Percentiles rank a stretch among this genome's conserved stretches.
Conservation (phyloP, 2,329 filamentous ascomycete species). For the Bipolaris victoriae region DNA sequence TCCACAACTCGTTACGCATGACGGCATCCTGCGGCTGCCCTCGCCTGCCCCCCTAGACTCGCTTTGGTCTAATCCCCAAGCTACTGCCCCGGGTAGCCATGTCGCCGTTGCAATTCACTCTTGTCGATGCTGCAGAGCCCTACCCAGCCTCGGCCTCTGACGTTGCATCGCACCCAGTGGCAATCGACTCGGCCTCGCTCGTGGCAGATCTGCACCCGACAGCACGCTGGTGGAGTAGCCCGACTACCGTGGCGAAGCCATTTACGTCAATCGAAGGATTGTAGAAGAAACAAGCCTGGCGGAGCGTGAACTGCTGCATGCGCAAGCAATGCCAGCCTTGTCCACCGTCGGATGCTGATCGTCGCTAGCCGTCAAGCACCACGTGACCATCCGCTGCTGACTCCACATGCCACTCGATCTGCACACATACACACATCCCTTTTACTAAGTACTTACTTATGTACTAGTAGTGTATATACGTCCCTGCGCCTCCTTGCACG, state of each 20-base stretch:
- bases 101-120: conserved; percentile 9
- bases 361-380: conserved; percentile 8
- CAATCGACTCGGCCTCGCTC: conserved; percentile 23
- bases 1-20: conserved; percentile 32
- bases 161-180: conserved; percentile 17
- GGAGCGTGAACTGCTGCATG: conserved; percentile 5
- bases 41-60: conserved; percentile 12
- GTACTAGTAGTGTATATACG: too few species aligned
- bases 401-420: conserved; percentile 8
- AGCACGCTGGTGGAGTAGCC: conserved; percentile 6
- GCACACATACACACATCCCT: background rate
- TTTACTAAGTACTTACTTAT: too few species aligned
- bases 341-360: conserved; percentile 3
- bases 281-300: conserved; percentile 17
- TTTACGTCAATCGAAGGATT: conserved; percentile 34
- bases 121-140: background rate
- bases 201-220: conserved; percentile 25
- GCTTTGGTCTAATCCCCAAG: conserved; percentile 15
- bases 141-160: conserved; percentile 16
- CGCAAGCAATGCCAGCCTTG: background rate
- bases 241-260: conserved; percentile 14
- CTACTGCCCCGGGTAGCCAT: conserved; percentile 4
- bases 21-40: conserved; percentile 23
- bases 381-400: background rate
- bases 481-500: too few species aligned